Evolutionary conservation across 1,284 basidiomycete genomes (phyloP).

Genomic region (Puccinia coronata): DNA sequence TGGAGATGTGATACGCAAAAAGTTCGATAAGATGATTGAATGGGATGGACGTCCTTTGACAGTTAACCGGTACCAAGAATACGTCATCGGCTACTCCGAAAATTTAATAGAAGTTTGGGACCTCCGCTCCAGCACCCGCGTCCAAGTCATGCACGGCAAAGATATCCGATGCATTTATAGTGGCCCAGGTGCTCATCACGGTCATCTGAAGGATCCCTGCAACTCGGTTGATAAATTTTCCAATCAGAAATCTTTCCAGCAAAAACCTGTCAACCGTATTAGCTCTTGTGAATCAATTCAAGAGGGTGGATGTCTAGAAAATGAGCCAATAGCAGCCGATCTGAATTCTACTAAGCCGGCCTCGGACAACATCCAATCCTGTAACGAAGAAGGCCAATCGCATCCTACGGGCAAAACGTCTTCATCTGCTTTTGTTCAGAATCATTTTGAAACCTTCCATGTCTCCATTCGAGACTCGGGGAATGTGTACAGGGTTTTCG

Average conservation of each 20-base stretch:
- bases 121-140: conserved; percentile 76
- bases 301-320: background rate
- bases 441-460: conserved; percentile 15
- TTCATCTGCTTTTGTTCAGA: background rate
- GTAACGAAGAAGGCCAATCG: background rate
- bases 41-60: conserved; percentile 91
- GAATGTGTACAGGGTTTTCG: conserved; percentile 33
- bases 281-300: conserved; percentile 10
- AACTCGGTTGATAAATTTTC: background rate
- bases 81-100: conserved; percentile 83
- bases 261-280: background rate
- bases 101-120: conserved; percentile 92
- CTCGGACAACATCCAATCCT: background rate
- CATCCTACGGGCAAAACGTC: background rate
- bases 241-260: background rate
- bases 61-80: conserved; percentile 83
- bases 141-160: conserved; percentile 80
- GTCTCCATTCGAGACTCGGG: conserved; percentile 16
- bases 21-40: conserved; percentile 74
- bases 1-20: conserved; percentile 65
- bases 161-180: conserved; percentile 77
- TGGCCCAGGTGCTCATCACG: background rate
- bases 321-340: background rate
- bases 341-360: background rate
- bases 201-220: background rate